Conservation (phyloP, 352 stramenopile species). For the Aphanomyces cochlioides region DNA sequence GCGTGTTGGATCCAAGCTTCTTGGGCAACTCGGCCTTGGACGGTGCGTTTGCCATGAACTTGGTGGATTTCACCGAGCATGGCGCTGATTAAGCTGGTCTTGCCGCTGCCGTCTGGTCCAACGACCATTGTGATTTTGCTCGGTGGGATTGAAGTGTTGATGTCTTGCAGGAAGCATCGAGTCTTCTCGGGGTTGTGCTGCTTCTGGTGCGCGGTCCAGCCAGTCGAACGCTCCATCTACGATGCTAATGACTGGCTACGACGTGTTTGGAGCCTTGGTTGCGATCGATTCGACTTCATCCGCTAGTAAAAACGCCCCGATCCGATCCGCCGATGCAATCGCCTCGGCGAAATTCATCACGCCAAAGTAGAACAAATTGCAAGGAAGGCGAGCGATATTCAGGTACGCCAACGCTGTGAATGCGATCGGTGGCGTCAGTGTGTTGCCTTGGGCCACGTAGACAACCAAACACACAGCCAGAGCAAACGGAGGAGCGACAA, state of each 20-base stretch:
- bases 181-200: no score
- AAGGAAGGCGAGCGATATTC: constrained; percentile 49
- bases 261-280: not conserved
- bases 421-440: constrained; percentile 50
- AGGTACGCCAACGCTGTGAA: constrained; percentile 50
- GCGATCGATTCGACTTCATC: not conserved
- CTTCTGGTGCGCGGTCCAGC: not conserved
- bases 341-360: constrained; percentile 45
- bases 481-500: constrained; percentile 33
- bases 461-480: not conserved
- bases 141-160: constrained; percentile 56
- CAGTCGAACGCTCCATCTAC: not conserved
- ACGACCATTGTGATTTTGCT: constrained; percentile 63
- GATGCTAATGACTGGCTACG: not conserved
- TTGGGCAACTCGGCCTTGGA: constrained; percentile 38
- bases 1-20: constrained; percentile 57
- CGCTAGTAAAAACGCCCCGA: constrained; percentile 37
- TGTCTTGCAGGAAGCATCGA: constrained; percentile 24
- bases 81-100: constrained; percentile 58
- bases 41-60: constrained; percentile 15
- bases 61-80: constrained; percentile 47
- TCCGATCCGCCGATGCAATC: constrained; percentile 34
- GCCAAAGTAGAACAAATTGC: constrained; percentile 49
- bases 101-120: constrained; percentile 52
- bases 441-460: constrained; percentile 42